Evolutionary conservation across 805 yeast species (phyloP), one percentile per base, ranked within the genome.

Genomic region (Candida methanosorbosa): DNA sequence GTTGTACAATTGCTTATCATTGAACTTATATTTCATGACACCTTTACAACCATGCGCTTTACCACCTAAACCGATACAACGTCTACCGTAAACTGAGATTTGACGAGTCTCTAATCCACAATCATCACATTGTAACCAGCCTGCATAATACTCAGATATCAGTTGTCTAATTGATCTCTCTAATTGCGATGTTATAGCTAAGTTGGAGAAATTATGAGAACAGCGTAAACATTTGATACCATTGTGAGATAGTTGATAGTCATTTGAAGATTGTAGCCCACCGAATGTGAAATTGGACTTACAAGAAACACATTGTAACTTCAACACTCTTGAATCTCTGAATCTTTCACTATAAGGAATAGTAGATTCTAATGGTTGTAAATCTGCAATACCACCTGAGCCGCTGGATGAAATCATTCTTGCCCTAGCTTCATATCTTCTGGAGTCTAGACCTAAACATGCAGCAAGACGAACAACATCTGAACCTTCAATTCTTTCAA

Each of bases 91-190:
- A 4, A 88, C 96, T 16, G 88, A 76, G 18, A 92, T 70, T 51
- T 88, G 95, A 41, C 95, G 69, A 0, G 97, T 88, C 13, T 68
- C 67, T 35, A 74, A 65, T 2, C 82, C 84, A 61, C 97, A 90
- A 48, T 92, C 97, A 54, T 83, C 94, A 62, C 99, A 92, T 0
- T 57, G 60, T 30, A 87, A 61, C 85, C 92, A 77, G 4, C 88
- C 90, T n/a, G 83, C 78, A 54, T 92, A 92, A 56, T 88, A 92
- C 22, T 67, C 52, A 1, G 87, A 68, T 33, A 90, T 77, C 43
- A 78, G 82, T 5, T 64, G 57, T 37, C 97, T 67, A 18, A 90
- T 71, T 32, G 74, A 63, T n/a, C 63, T 54, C 54, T 88, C 97
- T 30, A 92, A 57, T 54, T 87, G 97, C 9, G 80, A 58, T 6